phyloP scores from a whole-genome alignment of 371 early-diverging fungal genomes.

The Mortierella sp. region DNA sequence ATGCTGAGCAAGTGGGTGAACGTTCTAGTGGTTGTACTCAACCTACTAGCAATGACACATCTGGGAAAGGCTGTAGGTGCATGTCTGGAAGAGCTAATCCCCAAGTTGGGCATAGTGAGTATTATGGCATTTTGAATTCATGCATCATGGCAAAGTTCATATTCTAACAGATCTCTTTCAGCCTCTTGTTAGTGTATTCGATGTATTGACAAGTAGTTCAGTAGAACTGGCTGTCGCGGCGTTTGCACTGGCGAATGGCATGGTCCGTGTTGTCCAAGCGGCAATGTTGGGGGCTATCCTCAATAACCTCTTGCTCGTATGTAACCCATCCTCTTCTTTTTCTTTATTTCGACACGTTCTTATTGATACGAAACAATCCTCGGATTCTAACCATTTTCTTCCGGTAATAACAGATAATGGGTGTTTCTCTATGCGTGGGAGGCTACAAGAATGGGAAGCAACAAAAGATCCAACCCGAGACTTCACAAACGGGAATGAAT shows the following conservation, averaged over 20 bases:
- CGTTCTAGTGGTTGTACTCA: constrained; percentile 27
- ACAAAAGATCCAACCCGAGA: constrained; percentile 22
- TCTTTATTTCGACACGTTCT: neutral
- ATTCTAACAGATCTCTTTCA: constrained; percentile 1
- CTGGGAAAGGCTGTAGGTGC: constrained; percentile 44
- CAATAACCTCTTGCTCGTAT: constrained; percentile 84
- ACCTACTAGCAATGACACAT: constrained; percentile 51
- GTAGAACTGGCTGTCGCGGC: constrained; percentile 87
- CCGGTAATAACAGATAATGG: constrained; percentile 53
- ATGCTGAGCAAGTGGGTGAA: constrained; percentile 25
- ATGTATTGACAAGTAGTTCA: constrained; percentile 69
- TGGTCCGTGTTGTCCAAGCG: constrained; percentile 86
- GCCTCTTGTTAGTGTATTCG: constrained; percentile 37
- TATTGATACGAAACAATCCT: constrained; percentile 22
- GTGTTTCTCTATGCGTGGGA: constrained; percentile 21
- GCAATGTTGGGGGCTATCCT: constrained; percentile 90
- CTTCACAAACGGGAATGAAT: constrained; percentile 36
- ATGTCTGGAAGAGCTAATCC: constrained; percentile 41
- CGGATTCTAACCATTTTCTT: constrained; percentile 62
- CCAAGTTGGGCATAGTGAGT: constrained; percentile 40
- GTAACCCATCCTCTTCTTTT: neutral
- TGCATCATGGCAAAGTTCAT: neutral
- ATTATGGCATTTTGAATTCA: neutral
- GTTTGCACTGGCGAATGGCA: constrained; percentile 79
- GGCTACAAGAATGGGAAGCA: constrained; percentile 13